These are phyloP conservation scores for Primulina eburnea DNA, from an alignment of 257 asterid genomes.

Conservation along the genomic window DNA sequence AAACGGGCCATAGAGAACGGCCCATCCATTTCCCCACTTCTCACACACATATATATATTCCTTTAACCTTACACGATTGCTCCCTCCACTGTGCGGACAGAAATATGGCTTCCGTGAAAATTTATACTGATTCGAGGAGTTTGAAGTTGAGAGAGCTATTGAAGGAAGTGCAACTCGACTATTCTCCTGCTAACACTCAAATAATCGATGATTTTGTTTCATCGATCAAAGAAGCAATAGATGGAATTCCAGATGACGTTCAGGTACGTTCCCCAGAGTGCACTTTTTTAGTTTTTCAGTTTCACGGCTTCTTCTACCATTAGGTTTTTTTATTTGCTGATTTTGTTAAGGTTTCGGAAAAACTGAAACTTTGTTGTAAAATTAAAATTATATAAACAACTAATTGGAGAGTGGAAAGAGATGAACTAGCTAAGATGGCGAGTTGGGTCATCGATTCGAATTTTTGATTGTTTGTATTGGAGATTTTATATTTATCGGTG, in stretches of 20 bases:
- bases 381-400: neutral
- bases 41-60: no score
- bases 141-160: conserved; percentile 63
- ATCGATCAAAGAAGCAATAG: conserved; percentile 52
- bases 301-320: neutral
- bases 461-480: no score
- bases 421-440: neutral
- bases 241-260: conserved; percentile 51
- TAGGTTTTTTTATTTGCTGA: neutral
- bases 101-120: no score
- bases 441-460: no score
- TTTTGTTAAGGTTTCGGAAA: conserved; percentile 10
- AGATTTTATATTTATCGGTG: no score
- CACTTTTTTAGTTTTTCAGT: neutral
- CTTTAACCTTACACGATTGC: no score
- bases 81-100: no score
- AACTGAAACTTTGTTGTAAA: neutral
- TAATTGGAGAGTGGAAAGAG: neutral
- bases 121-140: conserved; percentile 37
- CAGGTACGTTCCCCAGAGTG: conserved; percentile 38
- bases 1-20: no score
- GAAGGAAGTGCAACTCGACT: conserved; percentile 72
- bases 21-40: no score
- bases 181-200: conserved; percentile 47
- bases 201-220: conserved; percentile 53